Evolutionary conservation across 2,329 filamentous ascomycete genomes (phyloP).

Genomic region (Nothopassalora personata): DNA sequence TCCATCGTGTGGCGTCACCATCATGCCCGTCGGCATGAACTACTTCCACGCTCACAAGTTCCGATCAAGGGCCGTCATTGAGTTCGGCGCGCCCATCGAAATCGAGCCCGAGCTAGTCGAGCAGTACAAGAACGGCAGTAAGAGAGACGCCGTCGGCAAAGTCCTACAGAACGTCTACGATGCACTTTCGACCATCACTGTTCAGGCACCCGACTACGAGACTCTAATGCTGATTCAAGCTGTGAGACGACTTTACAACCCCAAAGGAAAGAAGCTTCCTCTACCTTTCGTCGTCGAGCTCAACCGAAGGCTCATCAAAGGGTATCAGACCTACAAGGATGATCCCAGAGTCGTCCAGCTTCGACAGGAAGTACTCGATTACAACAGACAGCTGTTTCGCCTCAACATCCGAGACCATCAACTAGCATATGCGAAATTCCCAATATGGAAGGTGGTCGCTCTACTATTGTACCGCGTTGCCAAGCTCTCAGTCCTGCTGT

Average conservation of each 20-base stretch:
- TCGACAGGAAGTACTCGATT: conserved; percentile 69
- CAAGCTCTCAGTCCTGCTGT: conserved; percentile 70
- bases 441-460: conserved; percentile 66
- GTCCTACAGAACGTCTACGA: conserved; percentile 84
- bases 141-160: conserved; percentile 78
- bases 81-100: conserved; percentile 87
- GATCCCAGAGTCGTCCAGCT: conserved; percentile 76
- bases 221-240: conserved; percentile 96
- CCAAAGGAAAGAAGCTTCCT: conserved; percentile 87
- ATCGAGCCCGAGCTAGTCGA: conserved; percentile 76
- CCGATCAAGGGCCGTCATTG: conserved; percentile 87
- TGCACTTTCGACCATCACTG: conserved; percentile 78
- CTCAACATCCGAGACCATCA: conserved; percentile 90
- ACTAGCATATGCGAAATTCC: conserved; percentile 84
- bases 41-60: conserved; percentile 99
- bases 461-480: conserved; percentile 72
- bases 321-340: conserved; percentile 88
- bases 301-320: conserved; percentile 82
- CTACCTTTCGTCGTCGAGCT: conserved; percentile 90
- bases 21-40: conserved; percentile 97
- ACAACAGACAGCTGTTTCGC: conserved; percentile 80
- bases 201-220: conserved; percentile 89
- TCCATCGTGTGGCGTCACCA: conserved; percentile 82
- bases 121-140: conserved; percentile 75
- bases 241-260: conserved; percentile 86